These are phyloP conservation scores for Diaporthe longicolla DNA, from an alignment of 2,329 filamentous ascomycete genomes.

Conservation along the genomic window DNA sequence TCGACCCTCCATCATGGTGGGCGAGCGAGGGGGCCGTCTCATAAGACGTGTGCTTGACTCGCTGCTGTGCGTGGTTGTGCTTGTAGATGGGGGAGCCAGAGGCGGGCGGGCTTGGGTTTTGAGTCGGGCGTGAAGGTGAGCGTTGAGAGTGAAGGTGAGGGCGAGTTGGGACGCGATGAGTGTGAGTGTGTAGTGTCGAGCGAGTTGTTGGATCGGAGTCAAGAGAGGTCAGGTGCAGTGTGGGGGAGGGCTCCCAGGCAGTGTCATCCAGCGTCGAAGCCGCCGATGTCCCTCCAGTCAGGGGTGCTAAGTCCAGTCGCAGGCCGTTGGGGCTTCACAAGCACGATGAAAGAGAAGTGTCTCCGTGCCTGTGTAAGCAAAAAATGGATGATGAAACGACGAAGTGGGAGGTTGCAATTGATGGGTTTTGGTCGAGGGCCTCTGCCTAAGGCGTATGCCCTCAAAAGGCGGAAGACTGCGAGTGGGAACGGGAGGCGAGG, in stretches of 20 bases:
- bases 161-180: constrained; percentile 2
- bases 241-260: constrained; percentile 26
- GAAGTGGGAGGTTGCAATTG: neutral
- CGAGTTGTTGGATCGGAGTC: constrained; percentile 18
- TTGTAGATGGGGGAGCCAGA: neutral
- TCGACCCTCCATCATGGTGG: constrained; percentile 40
- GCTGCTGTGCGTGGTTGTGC: neutral
- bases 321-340: neutral
- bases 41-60: constrained; percentile 12
- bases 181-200: neutral
- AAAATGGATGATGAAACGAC: neutral
- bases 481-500: neutral
- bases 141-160: neutral
- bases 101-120: neutral
- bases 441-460: constrained; percentile 24
- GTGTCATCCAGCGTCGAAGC: constrained; percentile 8
- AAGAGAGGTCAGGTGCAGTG: constrained; percentile 1
- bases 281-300: constrained; percentile 22
- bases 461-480: constrained; percentile 14
- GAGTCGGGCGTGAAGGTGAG: neutral
- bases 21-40: constrained; percentile 19
- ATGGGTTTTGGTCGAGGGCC: constrained; percentile 8
- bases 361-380: neutral
- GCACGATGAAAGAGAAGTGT: neutral
- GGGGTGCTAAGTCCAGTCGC: neutral